phyloP scores from a whole-genome alignment of 495 filamentous ascomycete species.

The Trichoderma gamsii region DNA sequence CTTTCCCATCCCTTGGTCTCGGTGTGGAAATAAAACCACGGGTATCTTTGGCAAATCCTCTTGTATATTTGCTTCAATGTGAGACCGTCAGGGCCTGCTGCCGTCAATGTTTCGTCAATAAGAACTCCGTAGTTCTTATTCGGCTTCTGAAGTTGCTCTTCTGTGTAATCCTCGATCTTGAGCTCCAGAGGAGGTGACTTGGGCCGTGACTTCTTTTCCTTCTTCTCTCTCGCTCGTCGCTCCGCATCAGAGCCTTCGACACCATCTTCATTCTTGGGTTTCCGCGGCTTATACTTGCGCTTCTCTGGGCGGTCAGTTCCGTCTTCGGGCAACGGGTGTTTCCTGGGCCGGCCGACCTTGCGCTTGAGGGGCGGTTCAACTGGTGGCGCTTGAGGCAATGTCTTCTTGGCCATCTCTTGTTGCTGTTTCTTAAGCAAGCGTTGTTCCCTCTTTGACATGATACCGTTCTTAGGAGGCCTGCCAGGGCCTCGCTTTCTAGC shows the following conservation, averaged over 20 bases:
- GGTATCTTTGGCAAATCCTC: constrained; percentile 78
- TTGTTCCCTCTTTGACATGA: constrained; percentile 84
- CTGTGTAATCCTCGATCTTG: constrained; percentile 68
- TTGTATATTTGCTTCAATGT: constrained; percentile 93
- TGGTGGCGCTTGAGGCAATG: constrained; percentile 35
- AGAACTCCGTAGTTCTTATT: constrained; percentile 81
- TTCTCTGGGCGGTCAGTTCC: constrained; percentile 56
- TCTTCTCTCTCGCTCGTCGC: constrained; percentile 49
- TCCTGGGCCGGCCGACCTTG: constrained; percentile 55
- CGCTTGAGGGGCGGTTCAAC: constrained; percentile 46
- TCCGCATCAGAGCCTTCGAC: constrained; percentile 42
- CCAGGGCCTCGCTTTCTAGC: constrained; percentile 76
- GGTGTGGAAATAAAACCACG: constrained; percentile 79
- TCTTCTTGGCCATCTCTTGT: constrained; percentile 43
- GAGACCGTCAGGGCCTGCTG: constrained; percentile 61
- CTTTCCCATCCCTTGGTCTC: constrained; percentile 91
- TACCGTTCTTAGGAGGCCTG: constrained; percentile 82
- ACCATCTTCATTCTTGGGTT: constrained; percentile 51
- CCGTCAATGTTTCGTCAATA: constrained; percentile 81
- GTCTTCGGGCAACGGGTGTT: constrained; percentile 50
- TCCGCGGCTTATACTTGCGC: constrained; percentile 72
- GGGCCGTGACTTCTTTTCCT: constrained; percentile 48
- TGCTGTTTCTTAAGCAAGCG: constrained; percentile 59
- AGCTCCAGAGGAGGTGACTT: constrained; percentile 55
- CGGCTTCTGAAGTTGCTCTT: constrained; percentile 81